These are phyloP conservation scores for Daldinia grandis DNA, from an alignment of 495 filamentous ascomycete genomes.

Conservation along the genomic window DNA sequence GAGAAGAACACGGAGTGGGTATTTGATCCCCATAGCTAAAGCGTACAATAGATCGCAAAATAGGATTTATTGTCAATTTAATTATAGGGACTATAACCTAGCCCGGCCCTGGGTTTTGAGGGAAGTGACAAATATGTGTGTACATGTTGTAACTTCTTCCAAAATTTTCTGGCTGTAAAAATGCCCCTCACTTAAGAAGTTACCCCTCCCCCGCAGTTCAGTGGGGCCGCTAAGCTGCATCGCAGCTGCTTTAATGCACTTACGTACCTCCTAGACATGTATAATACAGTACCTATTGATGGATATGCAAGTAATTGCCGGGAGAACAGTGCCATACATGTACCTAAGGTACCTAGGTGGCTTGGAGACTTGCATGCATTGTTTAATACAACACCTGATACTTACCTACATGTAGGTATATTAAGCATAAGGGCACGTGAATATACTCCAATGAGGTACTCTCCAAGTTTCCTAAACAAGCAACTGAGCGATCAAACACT, in stretches of 20 bases:
- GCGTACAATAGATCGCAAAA: neutral
- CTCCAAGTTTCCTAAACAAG: slow-evolving; percentile 8
- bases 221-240: neutral
- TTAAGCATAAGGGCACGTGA: too few relatives aligned
- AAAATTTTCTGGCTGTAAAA: slow-evolving; percentile 33
- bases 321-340: neutral
- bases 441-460: neutral
- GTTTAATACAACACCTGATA: neutral
- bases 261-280: neutral
- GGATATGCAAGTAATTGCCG: neutral
- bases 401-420: neutral
- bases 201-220: slow-evolving; percentile 52
- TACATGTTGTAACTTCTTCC: slow-evolving; percentile 18
- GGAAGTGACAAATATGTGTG: slow-evolving; percentile 5
- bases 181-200: slow-evolving; percentile 39
- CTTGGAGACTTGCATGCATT: neutral
- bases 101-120: slow-evolving; percentile 4
- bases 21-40: slow-evolving; percentile 37
- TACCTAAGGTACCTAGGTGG: slow-evolving; percentile 1
- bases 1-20: slow-evolving; percentile 71
- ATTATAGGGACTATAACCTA: neutral
- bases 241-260: neutral
- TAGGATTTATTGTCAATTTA: slow-evolving; percentile 1
- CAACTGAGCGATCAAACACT: slow-evolving; percentile 2
- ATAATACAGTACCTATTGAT: neutral